Base-by-base conservation (phyloP, 2,329 filamentous ascomycete genomes). In the Leptodontidium sp. region DNA sequence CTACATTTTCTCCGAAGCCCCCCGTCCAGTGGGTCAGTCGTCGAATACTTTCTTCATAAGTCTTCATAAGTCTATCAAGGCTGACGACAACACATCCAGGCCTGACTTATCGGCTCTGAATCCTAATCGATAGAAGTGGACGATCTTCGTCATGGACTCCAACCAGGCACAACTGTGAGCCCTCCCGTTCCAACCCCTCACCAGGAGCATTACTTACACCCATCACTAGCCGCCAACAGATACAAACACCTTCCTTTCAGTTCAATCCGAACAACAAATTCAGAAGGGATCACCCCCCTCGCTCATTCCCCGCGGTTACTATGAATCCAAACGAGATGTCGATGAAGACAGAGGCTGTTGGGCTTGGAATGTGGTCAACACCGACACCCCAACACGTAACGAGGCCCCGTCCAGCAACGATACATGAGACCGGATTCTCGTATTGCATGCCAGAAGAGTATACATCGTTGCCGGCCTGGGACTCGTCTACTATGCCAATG, bases 391-490 rank as follows among this genome's bases (percentile, higher is more conserved):
- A 73, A 47, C 70, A 71, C 59, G 79, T 82, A 68, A 78, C 82
- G 73, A 82, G 85, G 70, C 85, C 84, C 58, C 83, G 86, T 49
- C 87, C 87, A 65, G 85, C 85, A 53, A 88, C 87, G 49, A 88
- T 89, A 67, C 86, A 89, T 73, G 87, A 88, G 75, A 76, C 77
- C 50, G 86, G 84, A 63, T 88, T 89, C 75, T 86, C 86, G 21
- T 90, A 87, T 78, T 87, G 84, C 75, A 80, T 87, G 70, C 82
- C 82, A 45, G 86, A 87, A 70, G 83, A 86, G 55, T 87, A 83
- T 71, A 81, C 82, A 57, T 81, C 83, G 4, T 77, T 89, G 57
- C 82, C 85, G 17, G 83, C 85, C 2, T 90, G 87, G 88, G 87
- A 88, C 74, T 82, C 86, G 29, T 84, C 85, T 47, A 83, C 81